These are phyloP conservation scores for Leptodermis oblonga DNA, from an alignment of 257 asterid genomes.

Conservation along the genomic window DNA sequence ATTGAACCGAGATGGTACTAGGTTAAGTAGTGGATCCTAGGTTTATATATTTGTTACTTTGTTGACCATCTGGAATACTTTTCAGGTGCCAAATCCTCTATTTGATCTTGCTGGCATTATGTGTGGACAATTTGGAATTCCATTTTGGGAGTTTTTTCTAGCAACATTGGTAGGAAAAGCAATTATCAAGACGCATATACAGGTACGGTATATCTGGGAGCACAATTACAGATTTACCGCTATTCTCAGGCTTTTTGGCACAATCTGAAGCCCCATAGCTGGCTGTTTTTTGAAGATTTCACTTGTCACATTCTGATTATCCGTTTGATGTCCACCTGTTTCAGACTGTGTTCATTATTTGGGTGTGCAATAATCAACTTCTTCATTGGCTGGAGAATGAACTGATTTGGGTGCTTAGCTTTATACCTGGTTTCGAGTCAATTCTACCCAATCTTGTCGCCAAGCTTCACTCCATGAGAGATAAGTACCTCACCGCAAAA, in stretches of 20 bases:
- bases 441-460: slow-evolving; percentile 51
- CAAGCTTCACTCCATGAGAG: slow-evolving; percentile 79
- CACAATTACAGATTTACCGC: neutral
- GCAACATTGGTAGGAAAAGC: slow-evolving; percentile 94
- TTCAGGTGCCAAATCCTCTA: slow-evolving; percentile 87
- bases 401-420: slow-evolving; percentile 75
- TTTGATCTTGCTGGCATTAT: slow-evolving; percentile 98
- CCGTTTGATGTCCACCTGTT: slow-evolving; percentile 10
- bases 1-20: neutral
- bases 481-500: slow-evolving; percentile 68
- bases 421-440: slow-evolving; percentile 64
- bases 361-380: slow-evolving; percentile 92
- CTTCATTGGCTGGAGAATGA: slow-evolving; percentile 91
- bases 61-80: slow-evolving; percentile 16
- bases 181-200: slow-evolving; percentile 84
- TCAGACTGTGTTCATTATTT: slow-evolving; percentile 77
- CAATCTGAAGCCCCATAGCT: neutral
- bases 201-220: slow-evolving; percentile 37
- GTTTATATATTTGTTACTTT: neutral
- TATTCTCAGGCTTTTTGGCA: neutral
- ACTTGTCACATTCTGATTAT: slow-evolving; percentile 12
- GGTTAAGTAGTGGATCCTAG: neutral
- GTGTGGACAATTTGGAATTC: slow-evolving; percentile 93
- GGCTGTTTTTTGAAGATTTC: neutral
- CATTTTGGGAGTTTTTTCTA: slow-evolving; percentile 84